Base-by-base conservation (phyloP, 768 basidiomycete genomes). In the Coprinellus micaceus region DNA sequence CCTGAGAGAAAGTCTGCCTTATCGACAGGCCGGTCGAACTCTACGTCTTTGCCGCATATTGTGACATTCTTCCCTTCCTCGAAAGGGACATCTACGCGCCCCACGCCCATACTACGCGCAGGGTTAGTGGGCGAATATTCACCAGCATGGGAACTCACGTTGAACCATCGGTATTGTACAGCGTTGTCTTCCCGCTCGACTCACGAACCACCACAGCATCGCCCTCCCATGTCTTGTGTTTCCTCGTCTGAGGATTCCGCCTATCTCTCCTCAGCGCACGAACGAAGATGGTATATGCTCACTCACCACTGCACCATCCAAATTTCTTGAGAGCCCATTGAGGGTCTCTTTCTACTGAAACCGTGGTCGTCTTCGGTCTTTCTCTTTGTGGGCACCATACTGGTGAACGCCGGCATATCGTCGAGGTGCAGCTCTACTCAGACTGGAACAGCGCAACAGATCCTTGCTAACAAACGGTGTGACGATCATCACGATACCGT, bases 191-290 rank as follows among this genome's bases (percentile, higher is more conserved):
- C 7, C 56, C 58, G 4, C 61, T 67, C 7, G 67, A 71, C 56
- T 63, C 77, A 17, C 83, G 73, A 10, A 82, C 81, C 4, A 90
- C 75, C n/a, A 88, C 77, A 36, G 78, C 86, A 63, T 87, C 90
- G 36, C 89, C 91, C 52, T 94, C 91, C 93, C 93, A 95, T 0
- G 88, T 92, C 68, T 93, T 92, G 64, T 94, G 86, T 70, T 94
- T 94, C 73, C 83, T 89, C 37, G 77, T 74, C 68, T 91, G 88
- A 43, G 78, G 85, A 44, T 73, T 79, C 57, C 88, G 73, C 88
- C 87, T 89, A 33, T 15, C 5, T 17, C 13, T 6, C 13, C 19
- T n/a, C n/a, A n/a, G n/a, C n/a, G n/a, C n/a, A n/a, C n/a, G n/a
- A n/a, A n/a, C n/a, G n/a, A n/a, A n/a, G n/a, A n/a, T n/a, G 24